Evolutionary conservation across 2,329 filamentous ascomycete genomes (phyloP), one percentile per base, ranked within the genome.

Genomic region (Tolypocladium paradoxum): DNA sequence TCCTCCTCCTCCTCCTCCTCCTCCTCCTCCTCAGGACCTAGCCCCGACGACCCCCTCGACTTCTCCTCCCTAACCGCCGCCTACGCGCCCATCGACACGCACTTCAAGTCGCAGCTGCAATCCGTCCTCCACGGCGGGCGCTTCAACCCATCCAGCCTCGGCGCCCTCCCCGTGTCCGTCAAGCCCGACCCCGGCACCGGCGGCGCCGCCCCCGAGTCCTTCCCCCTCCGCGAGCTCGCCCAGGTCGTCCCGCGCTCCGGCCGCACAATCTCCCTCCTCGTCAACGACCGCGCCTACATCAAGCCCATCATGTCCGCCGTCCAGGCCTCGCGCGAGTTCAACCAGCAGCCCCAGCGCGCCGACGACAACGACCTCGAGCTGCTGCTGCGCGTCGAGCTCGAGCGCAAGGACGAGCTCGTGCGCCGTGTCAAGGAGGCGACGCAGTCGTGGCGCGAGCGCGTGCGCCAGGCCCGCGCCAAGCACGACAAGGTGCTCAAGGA

Each of bases 311-410:
- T 79, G 72, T 74, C 71, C 61, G 78, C 78, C 34, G 70, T 82
- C 50, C 77, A 81, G 67, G 61, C 65, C 33, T 75, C 71, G 61
- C 61, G 65, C n/a, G 72, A 77, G 59, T 81, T 78, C 67, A 82
- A 82, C 71, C 78, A 82, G 73, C 78, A 81, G 72, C 78, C 79
- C 48, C 80, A 82, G 73, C 70, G 70, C 22, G 73, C 73, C 63
- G 70, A 76, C 47, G 79, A 82, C 64, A 82, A 82, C 66, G 77
- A 79, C 65, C 74, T 82, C 24, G 79, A 82, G 70, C 73, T 83
- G 54, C 61, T 77, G 31, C 70, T 83, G 56, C 73, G 73, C 61
- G 67, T 81, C 52, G 78, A 82, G 71, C 67, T 72, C 33, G 77
- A 79, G 68, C 67, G 67, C 57, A 71, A 68, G 52, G 78, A 79